Evolutionary conservation across 352 stramenopile species (phyloP).

Genomic region (Globisporangium uncinulatum): DNA sequence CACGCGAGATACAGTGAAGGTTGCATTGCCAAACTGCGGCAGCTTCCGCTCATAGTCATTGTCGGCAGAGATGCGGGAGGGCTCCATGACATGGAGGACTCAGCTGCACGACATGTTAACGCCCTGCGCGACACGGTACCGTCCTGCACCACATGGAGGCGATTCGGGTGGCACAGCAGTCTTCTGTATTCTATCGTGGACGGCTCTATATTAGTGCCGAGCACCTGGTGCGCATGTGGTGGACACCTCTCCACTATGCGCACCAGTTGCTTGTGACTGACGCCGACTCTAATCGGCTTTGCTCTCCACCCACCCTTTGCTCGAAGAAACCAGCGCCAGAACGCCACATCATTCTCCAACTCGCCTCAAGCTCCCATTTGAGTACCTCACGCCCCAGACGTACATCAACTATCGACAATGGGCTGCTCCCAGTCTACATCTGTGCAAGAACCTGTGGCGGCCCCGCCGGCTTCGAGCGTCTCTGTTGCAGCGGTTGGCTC

Average conservation of each 20-base stretch:
- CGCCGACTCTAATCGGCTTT: background rate
- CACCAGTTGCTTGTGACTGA: no score
- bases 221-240: background rate
- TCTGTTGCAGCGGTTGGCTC: conserved; percentile 2
- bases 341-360: conserved; percentile 4
- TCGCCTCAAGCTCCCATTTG: conserved; percentile 9
- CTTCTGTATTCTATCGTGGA: no score
- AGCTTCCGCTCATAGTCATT: no score
- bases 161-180: no score
- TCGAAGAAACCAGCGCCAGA: background rate
- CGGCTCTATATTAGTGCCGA: background rate
- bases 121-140: no score
- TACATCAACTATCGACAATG: conserved; percentile 30
- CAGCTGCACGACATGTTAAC: no score
- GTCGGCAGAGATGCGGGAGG: no score
- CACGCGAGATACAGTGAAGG: no score
- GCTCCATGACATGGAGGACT: no score
- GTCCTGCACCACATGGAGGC: no score
- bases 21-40: no score
- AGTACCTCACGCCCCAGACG: conserved; percentile 2
- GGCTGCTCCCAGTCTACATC: conserved; percentile 71
- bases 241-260: background rate
- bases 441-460: conserved; percentile 27
- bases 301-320: background rate
- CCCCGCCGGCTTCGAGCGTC: conserved; percentile 18